Evolutionary conservation across 306 rosid species (phyloP), one percentile per base, ranked within the genome.

Genomic region (Vachellia pachyceras): DNA sequence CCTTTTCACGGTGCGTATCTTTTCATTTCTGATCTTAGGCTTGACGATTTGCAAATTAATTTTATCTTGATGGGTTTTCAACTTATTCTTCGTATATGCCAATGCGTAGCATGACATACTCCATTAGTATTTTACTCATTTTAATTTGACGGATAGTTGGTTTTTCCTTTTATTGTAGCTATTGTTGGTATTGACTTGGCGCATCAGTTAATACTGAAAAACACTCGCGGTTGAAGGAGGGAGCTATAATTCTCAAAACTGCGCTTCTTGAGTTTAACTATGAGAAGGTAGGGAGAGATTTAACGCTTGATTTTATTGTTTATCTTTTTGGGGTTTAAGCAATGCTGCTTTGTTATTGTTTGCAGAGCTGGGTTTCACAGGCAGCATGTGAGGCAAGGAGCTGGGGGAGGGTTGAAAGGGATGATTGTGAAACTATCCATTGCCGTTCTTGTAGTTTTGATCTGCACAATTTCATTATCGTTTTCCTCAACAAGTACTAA

Each of bases 381-480:
- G 80, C 90, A 61, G 60, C 86, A 88, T 71, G 83, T 84, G 73
- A 90, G 91, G 79, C 86, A 83, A 41, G 80, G 68, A 52, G 85
- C 76, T 29, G 90, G 84, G 10, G 90, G 90, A 49, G 90, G 89
- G 22, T 78, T 95, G 69, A 95, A 85, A 79, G 94, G 88, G 55
- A 85, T 83, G 89, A 22, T 89, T 33, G 90, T 88, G 73, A 95
- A 89, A 81, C 79, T 93, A 37, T 85, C 95, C n/a, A 74, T 91
- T 82, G 92, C 87, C 45, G 92, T 87, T 55, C 75, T 79, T 14
- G 90, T 95, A 18, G 90, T 93, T 82, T 44, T 95, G 91, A 93
- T 95, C 90, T 91, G 98, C 82, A 87, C 96, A 42, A 73, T 93
- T 58, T 89, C 90, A 0, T 84, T 95, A 87, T 84, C 91, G 72